Evolutionary conservation across 805 yeast species (phyloP).

Genomic region (Starmerella powellii): DNA sequence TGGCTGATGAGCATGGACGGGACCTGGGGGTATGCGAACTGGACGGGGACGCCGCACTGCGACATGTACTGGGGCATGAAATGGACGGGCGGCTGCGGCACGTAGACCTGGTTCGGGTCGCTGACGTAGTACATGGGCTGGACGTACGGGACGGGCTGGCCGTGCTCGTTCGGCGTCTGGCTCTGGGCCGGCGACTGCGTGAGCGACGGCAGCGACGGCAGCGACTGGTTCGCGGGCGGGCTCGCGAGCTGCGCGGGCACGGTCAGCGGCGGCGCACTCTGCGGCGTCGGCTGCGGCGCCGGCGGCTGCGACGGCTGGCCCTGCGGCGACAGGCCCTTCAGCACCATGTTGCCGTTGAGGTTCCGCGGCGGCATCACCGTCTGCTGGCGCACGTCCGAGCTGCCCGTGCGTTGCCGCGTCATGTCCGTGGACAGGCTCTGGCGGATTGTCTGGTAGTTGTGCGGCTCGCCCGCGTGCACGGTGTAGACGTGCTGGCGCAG

Average conservation of each 20-base stretch:
- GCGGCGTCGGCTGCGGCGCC: conserved; percentile 8
- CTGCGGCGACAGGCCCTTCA: conserved; percentile 3
- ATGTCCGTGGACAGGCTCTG: conserved; percentile 2
- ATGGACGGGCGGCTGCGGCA: conserved; percentile 10
- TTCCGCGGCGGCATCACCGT: conserved; percentile 3
- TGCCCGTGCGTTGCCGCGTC: not conserved
- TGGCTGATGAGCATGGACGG: conserved; percentile 1
- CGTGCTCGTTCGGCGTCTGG: not conserved
- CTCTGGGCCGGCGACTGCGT: not conserved
- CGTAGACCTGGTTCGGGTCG: conserved; percentile 4
- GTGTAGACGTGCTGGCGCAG: conserved; percentile 85
- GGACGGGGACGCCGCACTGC: conserved; percentile 7
- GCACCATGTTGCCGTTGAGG: conserved; percentile 1
- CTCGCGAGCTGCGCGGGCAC: not conserved
- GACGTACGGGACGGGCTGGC: not conserved
- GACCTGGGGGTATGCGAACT: conserved; percentile 5
- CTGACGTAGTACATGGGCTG: conserved; percentile 5
- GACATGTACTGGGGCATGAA: conserved; percentile 12
- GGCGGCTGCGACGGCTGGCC: not conserved
- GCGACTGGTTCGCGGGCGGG: too few species aligned
- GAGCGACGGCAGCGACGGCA: not conserved
- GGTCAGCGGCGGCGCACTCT: conserved; percentile 1
- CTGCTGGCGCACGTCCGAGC: conserved; percentile 2
- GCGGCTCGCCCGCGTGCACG: conserved; percentile 47
- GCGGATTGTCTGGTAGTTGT: conserved; percentile 18